These are phyloP conservation scores for Plantago rigida DNA, from an alignment of 305 asterid genomes.

Conservation along the genomic window DNA sequence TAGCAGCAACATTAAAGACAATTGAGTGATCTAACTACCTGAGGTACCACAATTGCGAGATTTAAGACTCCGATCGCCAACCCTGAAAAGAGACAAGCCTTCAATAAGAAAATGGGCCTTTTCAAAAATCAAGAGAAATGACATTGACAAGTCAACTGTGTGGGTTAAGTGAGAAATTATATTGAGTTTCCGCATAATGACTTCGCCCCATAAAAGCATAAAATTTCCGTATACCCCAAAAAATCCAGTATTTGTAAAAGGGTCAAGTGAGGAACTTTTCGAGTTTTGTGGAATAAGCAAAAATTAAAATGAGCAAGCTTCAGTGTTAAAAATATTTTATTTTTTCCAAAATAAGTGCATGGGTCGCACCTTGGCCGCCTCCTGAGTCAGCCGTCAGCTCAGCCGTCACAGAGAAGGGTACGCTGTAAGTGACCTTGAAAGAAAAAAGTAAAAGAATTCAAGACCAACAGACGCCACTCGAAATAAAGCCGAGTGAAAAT, in stretches of 20 bases:
- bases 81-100: slow-evolving; percentile 47
- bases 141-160: too few species aligned
- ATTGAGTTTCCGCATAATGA: too few species aligned
- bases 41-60: slow-evolving; percentile 97
- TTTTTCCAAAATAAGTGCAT: too few species aligned
- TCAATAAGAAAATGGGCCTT: slow-evolving; percentile 19
- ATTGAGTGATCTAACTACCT: slow-evolving; percentile 39
- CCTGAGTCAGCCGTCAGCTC: slow-evolving; percentile 98
- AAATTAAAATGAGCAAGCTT: neutral
- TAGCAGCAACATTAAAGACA: neutral
- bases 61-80: slow-evolving; percentile 96
- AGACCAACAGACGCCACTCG: neutral
- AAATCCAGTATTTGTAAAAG: too few species aligned
- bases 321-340: too few species aligned
- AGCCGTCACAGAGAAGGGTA: slow-evolving; percentile 91
- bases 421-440: slow-evolving; percentile 79
- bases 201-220: too few species aligned
- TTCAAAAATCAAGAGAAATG: neutral
- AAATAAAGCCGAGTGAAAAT: slow-evolving; percentile 2
- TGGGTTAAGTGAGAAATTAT: too few species aligned
- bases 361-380: slow-evolving; percentile 85
- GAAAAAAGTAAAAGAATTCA: slow-evolving; percentile 17
- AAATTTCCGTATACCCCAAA: too few species aligned
- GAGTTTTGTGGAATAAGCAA: too few species aligned
- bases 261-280: too few species aligned